Conservation (phyloP, 1,139 yeast genomes). For the Nakaseomyces delphensis region DNA sequence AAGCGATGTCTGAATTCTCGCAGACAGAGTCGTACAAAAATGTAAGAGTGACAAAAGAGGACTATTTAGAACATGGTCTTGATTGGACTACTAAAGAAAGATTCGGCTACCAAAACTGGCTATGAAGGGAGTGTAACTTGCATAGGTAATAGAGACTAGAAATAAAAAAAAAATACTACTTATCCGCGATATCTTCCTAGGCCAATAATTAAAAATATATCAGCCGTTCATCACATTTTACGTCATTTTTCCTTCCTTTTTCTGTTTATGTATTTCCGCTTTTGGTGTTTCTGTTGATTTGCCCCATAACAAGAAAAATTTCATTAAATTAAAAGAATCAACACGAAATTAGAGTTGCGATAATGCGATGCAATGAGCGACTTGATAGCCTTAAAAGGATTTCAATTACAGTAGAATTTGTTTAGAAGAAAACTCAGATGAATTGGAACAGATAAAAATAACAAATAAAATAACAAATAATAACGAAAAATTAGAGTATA, state of each 20-base stretch:
- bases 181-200: background rate
- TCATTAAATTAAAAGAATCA: no score
- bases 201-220: background rate
- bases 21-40: conserved; percentile 42
- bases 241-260: background rate
- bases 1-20: conserved; percentile 48
- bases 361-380: no score
- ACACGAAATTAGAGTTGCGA: background rate
- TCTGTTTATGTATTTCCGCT: background rate
- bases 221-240: no score
- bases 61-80: conserved; percentile 79
- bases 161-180: background rate
- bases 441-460: no score
- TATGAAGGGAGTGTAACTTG: conserved; percentile 10
- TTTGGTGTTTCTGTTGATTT: background rate
- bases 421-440: no score
- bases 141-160: background rate
- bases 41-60: conserved; percentile 61
- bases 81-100: conserved; percentile 65
- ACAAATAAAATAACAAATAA: no score
- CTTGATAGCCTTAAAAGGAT: no score
- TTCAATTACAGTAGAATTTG: no score
- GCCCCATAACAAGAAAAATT: no score
- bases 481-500: no score
- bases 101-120: conserved; percentile 50